Evolutionary conservation across 2,329 filamentous ascomycete species (phyloP), one percentile per base, ranked within the genome.

Genomic region (Botrytis pseudocinerea): DNA sequence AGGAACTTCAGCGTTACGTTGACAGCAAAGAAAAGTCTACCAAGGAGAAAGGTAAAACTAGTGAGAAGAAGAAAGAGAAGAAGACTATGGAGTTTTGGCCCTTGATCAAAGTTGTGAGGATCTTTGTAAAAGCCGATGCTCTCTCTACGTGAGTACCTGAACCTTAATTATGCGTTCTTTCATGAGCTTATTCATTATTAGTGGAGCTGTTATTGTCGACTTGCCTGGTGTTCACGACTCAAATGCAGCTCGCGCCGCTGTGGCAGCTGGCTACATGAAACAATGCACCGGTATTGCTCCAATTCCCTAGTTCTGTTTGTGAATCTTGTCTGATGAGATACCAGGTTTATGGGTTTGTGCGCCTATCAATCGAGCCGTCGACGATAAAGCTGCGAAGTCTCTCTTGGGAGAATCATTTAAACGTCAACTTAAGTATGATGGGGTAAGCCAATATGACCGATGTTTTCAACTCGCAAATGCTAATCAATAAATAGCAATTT

Each of bases 341-440:
- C 38, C 71, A 84, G 86, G 69, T 4, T 78, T 91, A 0, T 91
- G 87, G 87, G 87, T 91, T 69, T 86, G 90, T n/a, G 87, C 88
- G 1, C 87, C 88, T 0, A 91, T 91, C 73, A 87, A 83, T 54
- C 82, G 89, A 20, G 87, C 87, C 1, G 87, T 91, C 1, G 87
- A 90, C 74, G 87, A 90, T 75, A 88, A 89, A 77, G 84, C 86
- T 2, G 88, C 88, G 0, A 87, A 87, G 73, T 84, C 83, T 0
- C 81, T 91, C 1, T 81, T 91, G 12, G 88, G 87, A 0, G 83
- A 88, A 28, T 83, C 84, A 0, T 90, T 90, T 81, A 88, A 86
- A 76, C 82, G 85, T 0, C 89, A 91, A 76, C 81, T 91, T 4
- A 87, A 89, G 73, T 87, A 87, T 76, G 89, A 91, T 73, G 86